These are phyloP conservation scores for Pichia norvegensis DNA, from an alignment of 1,139 yeast genomes.

Conservation along the genomic window DNA sequence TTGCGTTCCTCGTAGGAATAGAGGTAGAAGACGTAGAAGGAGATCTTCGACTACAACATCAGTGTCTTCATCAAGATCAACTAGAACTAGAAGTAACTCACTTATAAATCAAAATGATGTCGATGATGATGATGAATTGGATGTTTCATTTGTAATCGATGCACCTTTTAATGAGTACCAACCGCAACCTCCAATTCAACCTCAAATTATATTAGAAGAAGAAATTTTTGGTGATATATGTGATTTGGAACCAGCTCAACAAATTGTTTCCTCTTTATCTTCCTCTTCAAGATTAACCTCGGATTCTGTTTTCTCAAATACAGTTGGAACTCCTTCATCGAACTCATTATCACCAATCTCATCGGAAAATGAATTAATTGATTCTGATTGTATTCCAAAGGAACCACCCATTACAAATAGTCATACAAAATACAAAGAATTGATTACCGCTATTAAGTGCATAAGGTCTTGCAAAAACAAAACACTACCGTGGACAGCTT, in stretches of 20 bases:
- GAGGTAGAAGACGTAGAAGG: conserved; percentile 7
- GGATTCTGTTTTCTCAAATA: conserved; percentile 10
- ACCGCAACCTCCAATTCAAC: conserved; percentile 8
- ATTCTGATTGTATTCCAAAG: not conserved
- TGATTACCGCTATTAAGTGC: conserved; percentile 23
- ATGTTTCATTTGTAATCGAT: conserved; percentile 10
- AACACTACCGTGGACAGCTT: conserved; percentile 9
- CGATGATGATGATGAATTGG: conserved; percentile 16
- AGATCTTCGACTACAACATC: conserved; percentile 4
- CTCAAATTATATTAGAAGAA: conserved; percentile 11
- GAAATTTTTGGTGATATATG: conserved; percentile 11
- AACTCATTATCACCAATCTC: conserved; percentile 11
- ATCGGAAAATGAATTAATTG: conserved; percentile 5
- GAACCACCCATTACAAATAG: conserved; percentile 1
- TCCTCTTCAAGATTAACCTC: conserved; percentile 8
- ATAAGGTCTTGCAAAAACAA: conserved; percentile 20
- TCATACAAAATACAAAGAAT: conserved; percentile 19
- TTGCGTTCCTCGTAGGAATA: conserved; percentile 22
- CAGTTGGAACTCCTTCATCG: not conserved
- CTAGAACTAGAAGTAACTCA: conserved; percentile 10
- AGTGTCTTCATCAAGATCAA: not conserved
- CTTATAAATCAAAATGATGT: conserved; percentile 10
- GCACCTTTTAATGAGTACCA: conserved; percentile 4
- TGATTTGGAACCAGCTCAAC: conserved; percentile 12
- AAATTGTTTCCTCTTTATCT: conserved; percentile 8